Base-by-base conservation (phyloP, 108 stramenopile species). In the Stephanodiscus triporus region DNA sequence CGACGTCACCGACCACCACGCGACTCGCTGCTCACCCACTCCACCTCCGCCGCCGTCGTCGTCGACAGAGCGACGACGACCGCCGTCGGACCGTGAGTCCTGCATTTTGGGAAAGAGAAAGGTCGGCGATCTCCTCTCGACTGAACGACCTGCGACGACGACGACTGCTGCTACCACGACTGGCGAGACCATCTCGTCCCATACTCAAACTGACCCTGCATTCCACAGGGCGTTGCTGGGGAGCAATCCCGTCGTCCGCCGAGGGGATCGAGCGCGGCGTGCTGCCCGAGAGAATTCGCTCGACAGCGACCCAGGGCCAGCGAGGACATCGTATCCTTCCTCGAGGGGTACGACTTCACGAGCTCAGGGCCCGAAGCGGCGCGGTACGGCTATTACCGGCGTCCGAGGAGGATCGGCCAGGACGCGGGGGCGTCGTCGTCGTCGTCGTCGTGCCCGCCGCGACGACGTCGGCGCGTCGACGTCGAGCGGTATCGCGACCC, bases 311-410 rank as follows among this genome's bases (percentile, higher is more conserved):
- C 60, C 6, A 49, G 72, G 56, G 80, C 67, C 10, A 73, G 79
- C 23, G 40, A 50, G 37, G 32, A 47, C 20, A 88, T 88, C 38
- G 19, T 78, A n/a, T 77, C 82, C 2, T 88, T 86, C 50, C 69
- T 88, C 0, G 34, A 45, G n/a, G 42, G 57, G 0, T 84, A 70
- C 38, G 48, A 77, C n/a, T n/a, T n/a, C 86, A 78, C 70, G 62
- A 67, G 37, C 71, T 88, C 10, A 78, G 54, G 34, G 82, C 80
- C 72, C 81, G 83, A 36, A 76, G 77, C 65, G 87, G 87, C 17
- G 87, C 83, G 86, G 48, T 85, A 86, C 37, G 78, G 77, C n/a
- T 88, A 88, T 54, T 85, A 45, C 29, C 43, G 85, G 0, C 72
- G 27, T 42, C 84, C 81, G 40, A 74, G 66, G 11, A 24, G 40